phyloP scores from a whole-genome alignment of 2,329 filamentous ascomycete genomes.

The Hypocreales sp. region DNA sequence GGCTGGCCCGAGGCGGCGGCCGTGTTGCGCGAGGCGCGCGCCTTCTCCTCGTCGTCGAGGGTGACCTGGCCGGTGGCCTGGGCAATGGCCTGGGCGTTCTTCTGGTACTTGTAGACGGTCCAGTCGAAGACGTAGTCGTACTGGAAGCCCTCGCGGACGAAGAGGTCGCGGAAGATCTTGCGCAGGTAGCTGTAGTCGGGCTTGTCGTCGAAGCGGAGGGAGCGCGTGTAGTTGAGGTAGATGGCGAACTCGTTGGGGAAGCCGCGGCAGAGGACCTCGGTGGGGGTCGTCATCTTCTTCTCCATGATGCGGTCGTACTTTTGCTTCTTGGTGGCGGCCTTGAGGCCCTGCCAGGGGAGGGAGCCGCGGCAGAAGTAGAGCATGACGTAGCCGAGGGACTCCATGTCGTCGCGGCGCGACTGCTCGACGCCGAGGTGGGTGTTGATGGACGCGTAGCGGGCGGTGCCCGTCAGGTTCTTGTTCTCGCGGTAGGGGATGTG shows the following conservation, averaged over 20 bases:
- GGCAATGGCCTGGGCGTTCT: slow-evolving; percentile 91
- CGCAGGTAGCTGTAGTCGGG: slow-evolving; percentile 98
- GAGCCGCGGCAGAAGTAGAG: slow-evolving; percentile 99
- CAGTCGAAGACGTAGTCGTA: slow-evolving; percentile 99
- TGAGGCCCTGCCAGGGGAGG: slow-evolving; percentile 95
- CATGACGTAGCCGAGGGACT: slow-evolving; percentile 98
- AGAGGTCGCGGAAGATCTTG: slow-evolving; percentile 99
- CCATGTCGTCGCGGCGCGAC: slow-evolving; percentile 98
- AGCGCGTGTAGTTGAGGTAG: slow-evolving; percentile 98
- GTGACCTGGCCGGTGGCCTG: slow-evolving; percentile 55
- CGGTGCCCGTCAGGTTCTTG: slow-evolving; percentile 98
- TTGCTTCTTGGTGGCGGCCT: slow-evolving; percentile 98
- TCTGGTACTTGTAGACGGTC: slow-evolving; percentile 99
- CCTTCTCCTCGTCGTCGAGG: slow-evolving; percentile 64
- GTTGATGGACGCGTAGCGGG: slow-evolving; percentile 97
- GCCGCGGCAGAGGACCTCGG: slow-evolving; percentile 94
- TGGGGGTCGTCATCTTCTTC: slow-evolving; percentile 99
- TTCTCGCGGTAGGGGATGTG: slow-evolving; percentile 99
- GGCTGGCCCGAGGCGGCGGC: slow-evolving; percentile 49
- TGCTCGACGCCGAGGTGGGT: slow-evolving; percentile 97
- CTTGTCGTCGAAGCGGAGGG: slow-evolving; percentile 98
- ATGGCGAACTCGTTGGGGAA: slow-evolving; percentile 99
- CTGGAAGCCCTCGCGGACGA: slow-evolving; percentile 97
- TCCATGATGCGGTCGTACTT: slow-evolving; percentile 99
- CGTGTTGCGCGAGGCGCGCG: slow-evolving; percentile 49